phyloP scores from a whole-genome alignment of 2,329 filamentous ascomycete species.

The Phyllosticta citriasiana region DNA sequence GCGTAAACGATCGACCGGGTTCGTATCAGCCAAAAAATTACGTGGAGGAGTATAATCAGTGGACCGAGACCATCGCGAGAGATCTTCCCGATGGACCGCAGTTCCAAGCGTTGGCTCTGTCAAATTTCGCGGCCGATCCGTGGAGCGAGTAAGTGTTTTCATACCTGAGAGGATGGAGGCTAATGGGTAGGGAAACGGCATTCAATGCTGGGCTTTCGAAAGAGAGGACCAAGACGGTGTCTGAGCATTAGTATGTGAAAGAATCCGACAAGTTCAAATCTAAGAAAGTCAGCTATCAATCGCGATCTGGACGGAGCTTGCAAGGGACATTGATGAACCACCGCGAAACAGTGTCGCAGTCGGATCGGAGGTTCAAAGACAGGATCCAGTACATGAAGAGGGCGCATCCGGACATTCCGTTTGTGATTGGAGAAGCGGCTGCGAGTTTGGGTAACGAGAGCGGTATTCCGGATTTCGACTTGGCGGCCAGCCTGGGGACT shows the following conservation, averaged over 20 bases:
- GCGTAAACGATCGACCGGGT: background rate
- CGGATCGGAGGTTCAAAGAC: background rate
- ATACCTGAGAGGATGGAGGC: background rate
- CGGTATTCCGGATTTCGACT: conserved; percentile 3
- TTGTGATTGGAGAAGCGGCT: conserved; percentile 1
- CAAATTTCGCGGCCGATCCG: background rate
- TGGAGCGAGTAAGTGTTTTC: background rate
- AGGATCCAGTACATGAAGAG: conserved; percentile 3
- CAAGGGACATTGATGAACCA: conserved; percentile 7
- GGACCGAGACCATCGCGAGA: background rate
- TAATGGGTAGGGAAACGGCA: background rate
- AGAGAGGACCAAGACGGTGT: background rate
- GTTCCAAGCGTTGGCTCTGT: conserved; percentile 1
- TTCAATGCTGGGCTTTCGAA: background rate
- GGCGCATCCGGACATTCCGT: background rate
- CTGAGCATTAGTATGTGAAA: background rate
- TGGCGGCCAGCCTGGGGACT: conserved; percentile 3
- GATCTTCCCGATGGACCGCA: background rate
- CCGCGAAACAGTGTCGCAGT: background rate
- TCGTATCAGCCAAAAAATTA: background rate
- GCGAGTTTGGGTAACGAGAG: background rate
- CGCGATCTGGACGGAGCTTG: background rate
- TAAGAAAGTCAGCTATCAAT: background rate
- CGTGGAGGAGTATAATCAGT: background rate
- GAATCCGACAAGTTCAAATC: no score